These are phyloP conservation scores for Coffea humblotiana DNA, from an alignment of 305 asterid species.

Conservation along the genomic window DNA sequence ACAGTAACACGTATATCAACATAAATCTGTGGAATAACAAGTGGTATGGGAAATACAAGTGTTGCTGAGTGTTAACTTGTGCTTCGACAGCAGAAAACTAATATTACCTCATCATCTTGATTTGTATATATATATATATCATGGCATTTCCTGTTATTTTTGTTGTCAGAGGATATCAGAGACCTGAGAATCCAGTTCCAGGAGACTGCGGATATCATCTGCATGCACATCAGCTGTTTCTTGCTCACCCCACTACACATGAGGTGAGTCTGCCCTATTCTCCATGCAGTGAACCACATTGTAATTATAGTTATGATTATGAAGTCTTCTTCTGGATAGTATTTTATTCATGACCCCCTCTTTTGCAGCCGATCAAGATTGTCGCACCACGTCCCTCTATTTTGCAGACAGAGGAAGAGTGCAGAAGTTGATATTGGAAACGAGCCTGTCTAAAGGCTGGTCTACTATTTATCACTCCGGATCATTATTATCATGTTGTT, in stretches of 20 bases:
- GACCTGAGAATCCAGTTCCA: conserved; percentile 90
- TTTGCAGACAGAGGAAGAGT: conserved; percentile 49
- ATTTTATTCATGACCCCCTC: background rate
- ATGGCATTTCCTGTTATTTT: background rate
- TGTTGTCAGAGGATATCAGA: conserved; percentile 68
- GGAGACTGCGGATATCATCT: conserved; percentile 96
- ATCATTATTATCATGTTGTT: background rate
- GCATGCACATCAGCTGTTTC: conserved; percentile 74
- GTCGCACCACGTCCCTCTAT: conserved; percentile 68
- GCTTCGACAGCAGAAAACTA: background rate
- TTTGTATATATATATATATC: background rate
- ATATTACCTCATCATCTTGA: background rate
- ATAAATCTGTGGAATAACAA: conserved; percentile 3
- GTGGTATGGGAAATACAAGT: background rate
- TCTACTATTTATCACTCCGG: background rate
- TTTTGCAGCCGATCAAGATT: conserved; percentile 54
- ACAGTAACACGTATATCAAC: background rate
- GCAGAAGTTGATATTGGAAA: background rate
- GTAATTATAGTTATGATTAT: background rate
- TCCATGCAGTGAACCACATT: background rate
- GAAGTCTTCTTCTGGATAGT: background rate
- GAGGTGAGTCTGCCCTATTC: conserved; percentile 44
- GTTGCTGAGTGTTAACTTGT: background rate
- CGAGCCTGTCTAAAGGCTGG: background rate
- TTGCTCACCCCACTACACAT: conserved; percentile 63